Conservation (phyloP, 352 stramenopile genomes). For the Elongisporangium undulatum region DNA sequence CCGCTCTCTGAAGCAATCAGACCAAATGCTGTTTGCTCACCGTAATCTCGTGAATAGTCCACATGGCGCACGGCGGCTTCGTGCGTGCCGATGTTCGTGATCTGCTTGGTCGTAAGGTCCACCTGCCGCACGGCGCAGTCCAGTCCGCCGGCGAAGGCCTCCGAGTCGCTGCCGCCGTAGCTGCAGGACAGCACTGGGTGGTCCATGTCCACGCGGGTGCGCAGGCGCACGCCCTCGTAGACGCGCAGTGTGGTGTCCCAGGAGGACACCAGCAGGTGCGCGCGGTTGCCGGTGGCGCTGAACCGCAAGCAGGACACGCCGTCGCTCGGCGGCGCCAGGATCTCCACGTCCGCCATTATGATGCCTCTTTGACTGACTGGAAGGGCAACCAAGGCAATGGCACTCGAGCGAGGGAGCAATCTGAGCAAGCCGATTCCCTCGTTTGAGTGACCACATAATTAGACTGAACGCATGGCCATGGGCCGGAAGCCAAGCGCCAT, state of each 20-base stretch:
- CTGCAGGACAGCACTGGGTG: slow-evolving; percentile 64
- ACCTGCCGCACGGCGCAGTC: slow-evolving; percentile 58
- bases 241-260: slow-evolving; percentile 76
- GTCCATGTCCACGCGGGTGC: slow-evolving; percentile 63
- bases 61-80: slow-evolving; percentile 45
- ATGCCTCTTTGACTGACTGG: not conserved
- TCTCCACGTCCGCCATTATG: slow-evolving; percentile 33
- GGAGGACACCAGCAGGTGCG: slow-evolving; percentile 64
- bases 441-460: not conserved
- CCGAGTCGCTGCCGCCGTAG: slow-evolving; percentile 50
- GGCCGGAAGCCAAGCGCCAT: not conserved
- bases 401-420: not conserved
- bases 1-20: not conserved
- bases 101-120: slow-evolving; percentile 42
- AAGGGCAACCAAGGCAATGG: not conserved
- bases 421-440: not conserved
- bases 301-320: slow-evolving; percentile 84
- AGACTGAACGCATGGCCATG: not conserved
- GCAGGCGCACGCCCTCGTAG: slow-evolving; percentile 56
- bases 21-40: not conserved
- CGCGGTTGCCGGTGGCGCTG: slow-evolving; percentile 30
- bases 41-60: slow-evolving; percentile 51
- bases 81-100: slow-evolving; percentile 33
- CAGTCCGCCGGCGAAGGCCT: slow-evolving; percentile 72
- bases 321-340: slow-evolving; percentile 75